phyloP scores from a whole-genome alignment of 2,329 filamentous ascomycete species.

The Trichocomaceae sp. region DNA sequence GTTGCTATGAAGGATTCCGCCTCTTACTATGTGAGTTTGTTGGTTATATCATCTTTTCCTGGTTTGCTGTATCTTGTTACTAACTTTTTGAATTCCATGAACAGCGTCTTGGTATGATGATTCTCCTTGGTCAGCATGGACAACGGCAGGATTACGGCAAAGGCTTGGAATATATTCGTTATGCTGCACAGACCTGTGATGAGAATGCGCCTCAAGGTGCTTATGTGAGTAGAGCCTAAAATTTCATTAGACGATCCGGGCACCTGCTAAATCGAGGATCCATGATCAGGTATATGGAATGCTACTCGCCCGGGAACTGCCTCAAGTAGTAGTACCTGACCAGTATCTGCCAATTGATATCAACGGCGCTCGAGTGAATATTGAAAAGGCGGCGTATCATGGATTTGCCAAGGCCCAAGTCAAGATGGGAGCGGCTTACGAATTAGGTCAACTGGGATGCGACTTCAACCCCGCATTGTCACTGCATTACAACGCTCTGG shows the following conservation, averaged over 20 bases:
- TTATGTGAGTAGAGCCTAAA: constrained; percentile 48
- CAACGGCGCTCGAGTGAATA: constrained; percentile 70
- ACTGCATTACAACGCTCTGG: constrained; percentile 90
- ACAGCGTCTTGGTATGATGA: constrained; percentile 94
- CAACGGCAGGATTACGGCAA: constrained; percentile 72
- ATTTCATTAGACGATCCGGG: neutral
- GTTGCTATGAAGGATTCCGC: constrained; percentile 78
- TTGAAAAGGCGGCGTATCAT: constrained; percentile 92
- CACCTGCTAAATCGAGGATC: constrained; percentile 6
- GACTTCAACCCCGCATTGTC: constrained; percentile 92
- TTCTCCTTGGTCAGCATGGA: constrained; percentile 84
- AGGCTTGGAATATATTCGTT: constrained; percentile 75
- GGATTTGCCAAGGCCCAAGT: constrained; percentile 94
- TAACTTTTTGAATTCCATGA: constrained; percentile 18
- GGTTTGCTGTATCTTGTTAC: constrained; percentile 10
- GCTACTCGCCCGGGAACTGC: constrained; percentile 81
- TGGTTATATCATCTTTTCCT: neutral
- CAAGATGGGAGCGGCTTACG: constrained; percentile 94
- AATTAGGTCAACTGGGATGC: constrained; percentile 86
- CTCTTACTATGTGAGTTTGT: constrained; percentile 55
- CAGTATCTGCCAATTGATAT: constrained; percentile 64
- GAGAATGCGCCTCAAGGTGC: constrained; percentile 96
- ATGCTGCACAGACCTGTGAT: constrained; percentile 79
- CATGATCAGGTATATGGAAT: constrained; percentile 67
- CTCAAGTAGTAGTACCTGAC: constrained; percentile 80